Evolutionary conservation across 805 yeast genomes (phyloP).

Genomic region (Yamadazyma philogaea): DNA sequence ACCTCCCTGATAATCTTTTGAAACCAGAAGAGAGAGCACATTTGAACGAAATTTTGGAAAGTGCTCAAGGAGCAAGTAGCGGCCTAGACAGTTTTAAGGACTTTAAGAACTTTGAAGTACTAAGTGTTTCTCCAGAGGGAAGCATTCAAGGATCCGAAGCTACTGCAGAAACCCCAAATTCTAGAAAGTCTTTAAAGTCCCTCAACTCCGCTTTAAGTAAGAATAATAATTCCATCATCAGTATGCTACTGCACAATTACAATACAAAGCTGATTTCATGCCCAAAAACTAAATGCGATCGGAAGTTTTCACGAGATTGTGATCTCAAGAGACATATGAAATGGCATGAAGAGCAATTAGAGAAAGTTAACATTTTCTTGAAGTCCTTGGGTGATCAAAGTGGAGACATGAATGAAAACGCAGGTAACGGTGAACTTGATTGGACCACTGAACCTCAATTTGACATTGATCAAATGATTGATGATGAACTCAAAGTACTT

Average conservation of each 20-base stretch:
- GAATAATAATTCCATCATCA: constrained; percentile 28
- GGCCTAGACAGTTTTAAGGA: constrained; percentile 1
- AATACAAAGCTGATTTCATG: constrained; percentile 40
- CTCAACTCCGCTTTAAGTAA: constrained; percentile 14
- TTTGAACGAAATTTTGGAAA: constrained; percentile 1
- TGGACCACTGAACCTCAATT: background rate
- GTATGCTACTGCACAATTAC: constrained; percentile 36
- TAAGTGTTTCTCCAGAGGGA: constrained; percentile 12
- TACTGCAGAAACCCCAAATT: constrained; percentile 16
- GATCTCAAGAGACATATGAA: constrained; percentile 49
- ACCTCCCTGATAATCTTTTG: constrained; percentile 32
- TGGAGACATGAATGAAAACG: background rate
- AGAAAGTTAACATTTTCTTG: constrained; percentile 29
- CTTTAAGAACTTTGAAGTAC: constrained; percentile 7
- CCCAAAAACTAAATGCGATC: constrained; percentile 47
- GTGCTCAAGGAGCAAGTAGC: background rate
- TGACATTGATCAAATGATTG: constrained; percentile 12
- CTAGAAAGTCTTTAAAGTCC: constrained; percentile 11
- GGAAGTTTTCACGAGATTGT: constrained; percentile 49
- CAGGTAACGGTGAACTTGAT: background rate
- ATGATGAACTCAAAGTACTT: constrained; percentile 11
- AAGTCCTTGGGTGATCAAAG: constrained; percentile 16
- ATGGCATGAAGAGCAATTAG: constrained; percentile 47
- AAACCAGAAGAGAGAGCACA: constrained; percentile 15
- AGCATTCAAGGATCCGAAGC: constrained; percentile 4